A percentile compares a stretch with the other conserved stretches of the same genome.
These are phyloP conservation scores for Scutellaria minor DNA, from an alignment of 257 asterid species.

Conservation along the genomic window DNA sequence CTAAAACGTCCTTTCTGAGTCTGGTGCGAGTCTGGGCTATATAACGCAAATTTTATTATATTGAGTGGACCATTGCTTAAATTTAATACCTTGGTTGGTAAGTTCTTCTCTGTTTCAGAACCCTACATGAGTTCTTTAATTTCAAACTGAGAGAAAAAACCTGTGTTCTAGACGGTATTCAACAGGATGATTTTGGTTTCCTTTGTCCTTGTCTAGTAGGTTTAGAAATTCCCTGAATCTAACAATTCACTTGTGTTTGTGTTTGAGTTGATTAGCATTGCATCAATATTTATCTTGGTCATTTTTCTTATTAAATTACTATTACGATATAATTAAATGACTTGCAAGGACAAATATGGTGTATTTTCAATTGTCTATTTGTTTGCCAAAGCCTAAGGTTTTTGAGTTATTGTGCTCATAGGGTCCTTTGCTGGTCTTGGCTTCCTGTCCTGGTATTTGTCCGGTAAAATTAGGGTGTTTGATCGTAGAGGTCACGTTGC, in stretches of 20 bases:
- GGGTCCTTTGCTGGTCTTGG: conserved; percentile 95
- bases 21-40: background rate
- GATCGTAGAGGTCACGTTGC: conserved; percentile 82
- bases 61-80: background rate
- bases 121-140: background rate
- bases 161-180: background rate
- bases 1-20: background rate
- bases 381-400: conserved; percentile 7
- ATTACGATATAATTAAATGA: conserved; percentile 5
- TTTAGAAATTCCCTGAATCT: conserved; percentile 21
- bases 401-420: conserved; percentile 40
- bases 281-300: background rate
- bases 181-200: background rate
- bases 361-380: conserved; percentile 1
- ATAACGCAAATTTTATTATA: background rate
- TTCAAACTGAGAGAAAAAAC: background rate
- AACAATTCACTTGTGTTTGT: background rate
- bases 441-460: conserved; percentile 75
- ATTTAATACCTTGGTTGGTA: background rate
- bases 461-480: conserved; percentile 70
- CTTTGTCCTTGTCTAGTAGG: conserved; percentile 14
- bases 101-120: conserved; percentile 1
- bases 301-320: conserved; percentile 1
- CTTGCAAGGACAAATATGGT: background rate
- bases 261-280: conserved; percentile 13